These are phyloP conservation scores for Dipteronia dyeriana DNA, from an alignment of 345 rosid genomes.

Conservation along the genomic window DNA sequence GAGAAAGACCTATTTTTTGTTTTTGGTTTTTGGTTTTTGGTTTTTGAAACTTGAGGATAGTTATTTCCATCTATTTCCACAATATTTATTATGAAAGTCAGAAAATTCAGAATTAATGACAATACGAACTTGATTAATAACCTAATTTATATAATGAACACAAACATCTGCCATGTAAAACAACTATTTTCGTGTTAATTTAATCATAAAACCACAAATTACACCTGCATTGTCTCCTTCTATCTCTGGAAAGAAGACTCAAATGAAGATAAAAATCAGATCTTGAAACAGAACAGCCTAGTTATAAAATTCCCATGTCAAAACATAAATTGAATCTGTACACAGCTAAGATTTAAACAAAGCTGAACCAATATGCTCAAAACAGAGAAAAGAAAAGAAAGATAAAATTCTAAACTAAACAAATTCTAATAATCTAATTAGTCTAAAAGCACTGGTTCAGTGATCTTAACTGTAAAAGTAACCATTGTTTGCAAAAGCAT, in stretches of 20 bases:
- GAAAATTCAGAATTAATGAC: background rate
- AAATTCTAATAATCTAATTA: background rate
- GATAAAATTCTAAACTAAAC: background rate
- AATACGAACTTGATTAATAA: background rate
- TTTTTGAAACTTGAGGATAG: background rate
- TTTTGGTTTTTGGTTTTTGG: no score
- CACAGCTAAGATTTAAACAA: background rate
- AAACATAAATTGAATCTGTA: constrained; percentile 8
- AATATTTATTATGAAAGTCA: background rate
- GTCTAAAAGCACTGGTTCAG: constrained; percentile 10
- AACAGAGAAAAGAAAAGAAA: background rate
- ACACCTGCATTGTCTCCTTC: constrained; percentile 1
- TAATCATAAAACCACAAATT: background rate
- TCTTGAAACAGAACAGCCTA: constrained; percentile 1
- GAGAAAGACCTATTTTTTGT: no score
- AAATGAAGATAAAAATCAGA: background rate
- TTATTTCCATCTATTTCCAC: no score
- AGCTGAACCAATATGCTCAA: background rate
- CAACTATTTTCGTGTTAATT: background rate
- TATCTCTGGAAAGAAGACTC: background rate
- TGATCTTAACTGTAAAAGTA: constrained; percentile 31
- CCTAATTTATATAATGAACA: background rate
- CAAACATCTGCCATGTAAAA: background rate
- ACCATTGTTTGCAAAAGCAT: constrained; percentile 31
- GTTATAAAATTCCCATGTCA: constrained; percentile 7